Base-by-base conservation (phyloP, 192 early-diverging fungal species). In the Diversispora eburnea region DNA sequence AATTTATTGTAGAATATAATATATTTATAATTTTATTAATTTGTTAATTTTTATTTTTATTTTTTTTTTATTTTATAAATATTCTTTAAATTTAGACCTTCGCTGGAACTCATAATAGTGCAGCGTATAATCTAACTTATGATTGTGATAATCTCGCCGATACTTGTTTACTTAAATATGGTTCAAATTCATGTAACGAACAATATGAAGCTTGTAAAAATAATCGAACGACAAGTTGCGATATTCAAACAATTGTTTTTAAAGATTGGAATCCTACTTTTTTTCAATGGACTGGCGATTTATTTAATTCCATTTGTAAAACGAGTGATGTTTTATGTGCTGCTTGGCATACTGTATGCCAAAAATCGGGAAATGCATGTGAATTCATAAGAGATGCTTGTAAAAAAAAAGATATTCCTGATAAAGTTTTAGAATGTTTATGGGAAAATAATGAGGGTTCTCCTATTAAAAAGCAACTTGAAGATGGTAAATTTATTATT, bases 391-490 rank as follows among this genome's bases (percentile, higher is more conserved):
- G 76, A 0, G 71, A 71, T 8, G 67, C 78, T 39, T 82, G 81
- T 43, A 19, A 57, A 51, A 70, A 33, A 33, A 33, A 62, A 42
- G 56, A 74, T 3, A 25, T 78, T 17, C 77, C 80, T 3, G 51
- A 72, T 8, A 72, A 75, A 75, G 58, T 73, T 7, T 17, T 81
- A 7, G 25, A n/a, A 3, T 82, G 81, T 49, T 66, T 82, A 5
- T 82, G 78, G 78, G 78, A 82, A 33, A 82, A 82, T 58, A 78
- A 82, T 59, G 73, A 76, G 15, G 75, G 59, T 17, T 70, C n/a
- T 52, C 41, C 70, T 20, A 67, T 82, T 25, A 4, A 64, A 17
- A 78, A 72, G 22, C 81, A 82, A 59, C 57, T 82, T 8, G 41
- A 51, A 0, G 81, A 79, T 65, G 81, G 81, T 82, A 72, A 76